Conservation (phyloP, 805 yeast species). For the Barnettozyma sp. region DNA sequence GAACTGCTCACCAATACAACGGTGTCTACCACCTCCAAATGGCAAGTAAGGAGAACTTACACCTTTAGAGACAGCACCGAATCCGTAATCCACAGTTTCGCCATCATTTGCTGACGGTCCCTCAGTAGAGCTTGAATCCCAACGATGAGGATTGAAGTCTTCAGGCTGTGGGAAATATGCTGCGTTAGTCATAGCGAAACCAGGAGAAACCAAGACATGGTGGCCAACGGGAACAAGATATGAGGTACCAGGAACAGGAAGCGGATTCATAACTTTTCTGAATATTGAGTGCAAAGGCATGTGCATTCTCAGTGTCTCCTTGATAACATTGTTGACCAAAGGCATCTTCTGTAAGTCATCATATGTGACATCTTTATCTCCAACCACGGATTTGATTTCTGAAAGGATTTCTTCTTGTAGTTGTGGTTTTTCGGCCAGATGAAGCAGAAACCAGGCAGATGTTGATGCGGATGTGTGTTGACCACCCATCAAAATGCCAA, state of each 20-base stretch:
- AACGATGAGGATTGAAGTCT: slow-evolving; percentile 78
- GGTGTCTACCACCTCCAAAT: slow-evolving; percentile 98
- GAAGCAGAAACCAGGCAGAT: slow-evolving; percentile 89
- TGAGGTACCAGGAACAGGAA: slow-evolving; percentile 71
- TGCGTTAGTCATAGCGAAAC: slow-evolving; percentile 75
- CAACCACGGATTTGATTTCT: slow-evolving; percentile 63
- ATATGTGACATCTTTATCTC: slow-evolving; percentile 55
- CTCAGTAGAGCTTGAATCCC: slow-evolving; percentile 43
- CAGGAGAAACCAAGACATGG: slow-evolving; percentile 89
- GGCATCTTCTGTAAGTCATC: slow-evolving; percentile 82
- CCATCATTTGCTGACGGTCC: slow-evolving; percentile 12
- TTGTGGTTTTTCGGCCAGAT: slow-evolving; percentile 80
- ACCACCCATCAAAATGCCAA: slow-evolving; percentile 98
- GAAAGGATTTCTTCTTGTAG: slow-evolving; percentile 73
- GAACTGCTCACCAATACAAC: slow-evolving; percentile 98
- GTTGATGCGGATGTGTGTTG: slow-evolving; percentile 98
- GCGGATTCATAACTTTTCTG: slow-evolving; percentile 76
- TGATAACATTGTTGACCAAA: slow-evolving; percentile 72
- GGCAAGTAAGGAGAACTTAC: slow-evolving; percentile 94
- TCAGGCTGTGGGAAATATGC: slow-evolving; percentile 72
- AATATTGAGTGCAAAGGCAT: slow-evolving; percentile 94
- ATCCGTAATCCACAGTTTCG: slow-evolving; percentile 86
- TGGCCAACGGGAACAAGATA: slow-evolving; percentile 86
- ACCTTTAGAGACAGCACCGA: slow-evolving; percentile 93
- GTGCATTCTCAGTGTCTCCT: slow-evolving; percentile 93